Base-by-base conservation (phyloP, 495 filamentous ascomycete genomes). In the Tuber indicum region DNA sequence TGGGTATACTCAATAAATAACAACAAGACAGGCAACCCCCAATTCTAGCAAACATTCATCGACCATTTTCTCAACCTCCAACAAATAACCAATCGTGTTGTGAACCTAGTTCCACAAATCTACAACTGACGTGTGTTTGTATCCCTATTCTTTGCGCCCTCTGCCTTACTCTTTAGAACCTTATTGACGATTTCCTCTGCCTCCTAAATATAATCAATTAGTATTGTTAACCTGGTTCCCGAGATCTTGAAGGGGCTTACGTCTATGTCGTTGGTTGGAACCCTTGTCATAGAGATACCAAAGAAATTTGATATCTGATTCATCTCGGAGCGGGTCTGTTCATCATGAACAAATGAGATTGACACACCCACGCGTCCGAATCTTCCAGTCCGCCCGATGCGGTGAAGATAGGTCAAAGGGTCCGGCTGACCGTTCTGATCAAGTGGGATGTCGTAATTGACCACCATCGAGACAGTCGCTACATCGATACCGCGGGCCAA, bases 351-450 rank as follows among this genome's bases (percentile, higher is more conserved):
- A 79, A 99, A 97, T 76, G 90, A 92, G 81, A 99, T 94, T 52
- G 92, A 92, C 77, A 98, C 94, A 80, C 96, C 96, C n/a, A 97
- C 93, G 83, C 95, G 94, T 44, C 96, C 96, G 83, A 98, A 99
- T 69, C 96, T 93, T 73, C 96, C 96, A 1, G 96, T 98, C 83
- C 96, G 93, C 75, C 96, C 96, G 83, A 98, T 98, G 84, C 96
- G 92, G 88, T 99, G 96, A 62, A 99, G 92, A 84, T 99, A 99
- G 7, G 96, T 98, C 85, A 97, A 93, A 39, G 88, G 88, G 81
- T 99, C 96, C 3, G 94, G 90, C 73, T 85, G 86, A 21, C 77
- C 72, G 46, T 88, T 86, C n/a, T 77, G 47, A 79, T 89, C 89
- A 85, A 90, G 89, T 1, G 90, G 90, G 76, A 91, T 89, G 81